Conservation (phyloP, 2,329 filamentous ascomycete genomes). For the Ceratocystis cubensis region DNA sequence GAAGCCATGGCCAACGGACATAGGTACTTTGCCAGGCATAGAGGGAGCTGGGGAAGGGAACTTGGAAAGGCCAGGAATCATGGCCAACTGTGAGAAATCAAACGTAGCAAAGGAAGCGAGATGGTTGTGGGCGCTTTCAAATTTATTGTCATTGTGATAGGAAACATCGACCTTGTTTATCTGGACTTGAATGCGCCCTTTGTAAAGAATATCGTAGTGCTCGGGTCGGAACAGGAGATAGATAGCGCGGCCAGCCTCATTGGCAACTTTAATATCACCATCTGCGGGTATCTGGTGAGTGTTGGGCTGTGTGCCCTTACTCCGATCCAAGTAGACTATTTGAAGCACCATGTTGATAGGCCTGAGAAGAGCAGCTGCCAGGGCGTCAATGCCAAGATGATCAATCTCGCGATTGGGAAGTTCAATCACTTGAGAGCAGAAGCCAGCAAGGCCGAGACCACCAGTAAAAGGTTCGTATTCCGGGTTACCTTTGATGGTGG, state of each 20-base stretch:
- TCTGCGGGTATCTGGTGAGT: constrained; percentile 51
- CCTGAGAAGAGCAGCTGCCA: constrained; percentile 68
- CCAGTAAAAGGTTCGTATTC: constrained; percentile 63
- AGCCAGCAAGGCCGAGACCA: constrained; percentile 47
- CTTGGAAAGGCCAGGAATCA: constrained; percentile 36
- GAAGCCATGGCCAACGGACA: constrained; percentile 27
- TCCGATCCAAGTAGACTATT: constrained; percentile 83
- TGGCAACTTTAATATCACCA: constrained; percentile 34
- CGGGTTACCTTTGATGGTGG: constrained; percentile 67
- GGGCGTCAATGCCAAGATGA: constrained; percentile 65
- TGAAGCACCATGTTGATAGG: constrained; percentile 69
- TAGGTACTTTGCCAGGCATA: constrained; percentile 20
- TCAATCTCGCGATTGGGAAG: constrained; percentile 75
- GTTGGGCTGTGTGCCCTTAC: constrained; percentile 63
- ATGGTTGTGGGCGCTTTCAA: constrained; percentile 30
- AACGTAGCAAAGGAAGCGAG: constrained; percentile 34
- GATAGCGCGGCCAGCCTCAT: constrained; percentile 39
- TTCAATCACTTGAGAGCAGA: constrained; percentile 60
- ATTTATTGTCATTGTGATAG: constrained; percentile 36
- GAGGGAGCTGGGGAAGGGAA: constrained; percentile 25
- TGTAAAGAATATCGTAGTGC: constrained; percentile 92
- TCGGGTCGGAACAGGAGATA: constrained; percentile 56
- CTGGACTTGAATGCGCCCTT: constrained; percentile 28
- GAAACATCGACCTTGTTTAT: constrained; percentile 43
- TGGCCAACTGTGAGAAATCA: constrained; percentile 34